These are phyloP conservation scores for Cercophora scortea DNA, from an alignment of 495 filamentous ascomycete species.

Conservation along the genomic window DNA sequence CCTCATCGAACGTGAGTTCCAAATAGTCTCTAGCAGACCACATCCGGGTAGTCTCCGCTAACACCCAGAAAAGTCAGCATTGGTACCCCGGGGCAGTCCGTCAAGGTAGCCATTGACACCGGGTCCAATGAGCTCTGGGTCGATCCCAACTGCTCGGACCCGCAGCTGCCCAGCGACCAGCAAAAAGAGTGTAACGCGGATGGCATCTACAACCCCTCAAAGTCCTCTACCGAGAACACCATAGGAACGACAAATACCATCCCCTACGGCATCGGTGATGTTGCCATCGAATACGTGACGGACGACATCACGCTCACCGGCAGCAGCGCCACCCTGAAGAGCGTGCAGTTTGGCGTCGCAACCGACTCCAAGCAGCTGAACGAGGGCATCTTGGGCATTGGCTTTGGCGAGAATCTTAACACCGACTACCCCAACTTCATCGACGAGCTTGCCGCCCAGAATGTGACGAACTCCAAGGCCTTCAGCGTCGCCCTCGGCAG, in stretches of 20 bases:
- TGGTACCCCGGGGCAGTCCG: constrained; percentile 28
- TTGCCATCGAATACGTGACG: constrained; percentile 22
- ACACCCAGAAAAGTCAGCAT: constrained; percentile 21
- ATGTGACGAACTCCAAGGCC: constrained; percentile 29
- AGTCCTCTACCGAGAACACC: constrained; percentile 15
- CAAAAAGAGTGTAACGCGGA: constrained; percentile 24
- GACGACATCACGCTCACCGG: constrained; percentile 26
- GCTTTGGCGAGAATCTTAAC: constrained; percentile 24
- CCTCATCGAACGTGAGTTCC: constrained; percentile 9
- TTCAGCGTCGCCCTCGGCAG: constrained; percentile 35
- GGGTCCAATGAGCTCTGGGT: constrained; percentile 37
- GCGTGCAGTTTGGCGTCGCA: constrained; percentile 31
- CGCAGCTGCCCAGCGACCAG: constrained; percentile 10
- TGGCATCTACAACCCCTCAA: constrained; percentile 21
- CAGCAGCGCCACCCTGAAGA: constrained; percentile 21
- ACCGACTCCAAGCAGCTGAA: constrained; percentile 23
- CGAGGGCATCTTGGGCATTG: constrained; percentile 30
- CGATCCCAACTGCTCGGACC: constrained; percentile 26
- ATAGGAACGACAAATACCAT: constrained; percentile 14
- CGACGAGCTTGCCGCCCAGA: constrained; percentile 28
- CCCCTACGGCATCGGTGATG: constrained; percentile 27
- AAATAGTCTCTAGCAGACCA: background rate
- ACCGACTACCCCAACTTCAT: constrained; percentile 29
- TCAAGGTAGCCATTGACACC: constrained; percentile 32
- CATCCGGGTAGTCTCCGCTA: background rate